A percentile compares a stretch with the other conserved stretches of the same genome.
phyloP scores from a whole-genome alignment of 225 moss, liverwort and hornwort species.

The Straminergon stramineum region DNA sequence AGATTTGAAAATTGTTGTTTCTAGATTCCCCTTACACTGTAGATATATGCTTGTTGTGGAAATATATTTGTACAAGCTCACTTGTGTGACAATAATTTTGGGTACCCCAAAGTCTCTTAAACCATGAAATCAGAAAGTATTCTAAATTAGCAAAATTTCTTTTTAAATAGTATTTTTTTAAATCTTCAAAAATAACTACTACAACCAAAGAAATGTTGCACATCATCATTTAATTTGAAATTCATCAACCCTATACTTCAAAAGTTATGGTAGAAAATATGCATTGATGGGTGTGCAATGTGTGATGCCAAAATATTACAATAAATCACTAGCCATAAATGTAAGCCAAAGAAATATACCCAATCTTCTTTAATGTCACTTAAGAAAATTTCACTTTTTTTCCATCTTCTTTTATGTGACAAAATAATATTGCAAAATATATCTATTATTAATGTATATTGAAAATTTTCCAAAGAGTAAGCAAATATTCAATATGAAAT shows the following conservation, averaged over 20 bases:
- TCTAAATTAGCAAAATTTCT: too few species aligned
- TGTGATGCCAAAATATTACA: not conserved
- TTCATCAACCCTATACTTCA: not conserved
- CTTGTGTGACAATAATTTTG: too few species aligned
- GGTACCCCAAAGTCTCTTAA: too few species aligned
- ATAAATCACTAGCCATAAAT: not conserved
- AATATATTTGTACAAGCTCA: too few species aligned
- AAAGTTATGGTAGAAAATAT: not conserved
- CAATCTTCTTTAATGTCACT: not conserved
- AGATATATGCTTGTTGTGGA: too few species aligned
- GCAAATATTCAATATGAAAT: not conserved
- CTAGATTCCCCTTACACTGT: too few species aligned
- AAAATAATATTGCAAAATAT: not conserved
- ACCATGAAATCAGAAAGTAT: too few species aligned
- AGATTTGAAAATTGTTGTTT: not conserved
- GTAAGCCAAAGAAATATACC: not conserved
- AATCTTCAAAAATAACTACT: not conserved
- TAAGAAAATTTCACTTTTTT: not conserved
- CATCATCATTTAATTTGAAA: not conserved
- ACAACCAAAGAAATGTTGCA: rapidly evolving
- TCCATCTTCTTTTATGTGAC: too few species aligned
- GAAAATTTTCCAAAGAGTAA: rapidly evolving
- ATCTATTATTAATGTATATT: not conserved
- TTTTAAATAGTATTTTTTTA: not conserved
- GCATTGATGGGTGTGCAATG: rapidly evolving